Percentiles rank a stretch among this genome's conserved stretches.
Conservation (phyloP, 1,139 yeast species). For the Magnusiomyces fungicola region DNA sequence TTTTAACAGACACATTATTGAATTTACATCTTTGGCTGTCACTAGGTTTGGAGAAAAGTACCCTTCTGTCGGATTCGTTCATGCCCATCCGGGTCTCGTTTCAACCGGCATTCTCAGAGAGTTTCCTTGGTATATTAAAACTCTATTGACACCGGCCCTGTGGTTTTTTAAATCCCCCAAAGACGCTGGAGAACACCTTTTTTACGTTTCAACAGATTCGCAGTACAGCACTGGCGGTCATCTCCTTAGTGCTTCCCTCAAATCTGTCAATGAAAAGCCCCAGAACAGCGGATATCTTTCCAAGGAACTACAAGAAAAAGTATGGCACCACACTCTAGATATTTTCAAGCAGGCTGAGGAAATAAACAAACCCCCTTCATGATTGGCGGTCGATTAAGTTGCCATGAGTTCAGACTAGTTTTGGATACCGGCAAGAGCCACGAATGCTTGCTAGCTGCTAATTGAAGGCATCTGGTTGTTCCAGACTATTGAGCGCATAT, state of each 20-base stretch:
- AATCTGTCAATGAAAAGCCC: slow-evolving; percentile 14
- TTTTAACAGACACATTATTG: slow-evolving; percentile 17
- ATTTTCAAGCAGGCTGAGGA: slow-evolving; percentile 16
- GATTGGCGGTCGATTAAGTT: too few species aligned
- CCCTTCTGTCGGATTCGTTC: slow-evolving; percentile 26
- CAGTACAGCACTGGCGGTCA: slow-evolving; percentile 22
- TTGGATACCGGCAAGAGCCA: too few species aligned
- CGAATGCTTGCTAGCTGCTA: too few species aligned
- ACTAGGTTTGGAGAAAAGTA: slow-evolving; percentile 22
- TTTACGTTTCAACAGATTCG: slow-evolving; percentile 20
- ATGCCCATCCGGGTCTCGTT: slow-evolving; percentile 29
- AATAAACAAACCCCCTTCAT: too few species aligned
- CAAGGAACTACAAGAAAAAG: slow-evolving; percentile 22
- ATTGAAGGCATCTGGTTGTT: too few species aligned
- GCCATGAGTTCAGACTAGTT: too few species aligned
- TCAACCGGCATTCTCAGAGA: slow-evolving; percentile 22
- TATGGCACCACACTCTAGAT: slow-evolving; percentile 26
- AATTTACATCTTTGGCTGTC: slow-evolving; percentile 23
- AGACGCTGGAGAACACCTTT: slow-evolving; percentile 22
- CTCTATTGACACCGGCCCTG: not conserved
- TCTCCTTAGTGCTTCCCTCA: slow-evolving; percentile 17
- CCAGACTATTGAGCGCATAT: too few species aligned
- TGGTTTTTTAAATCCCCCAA: slow-evolving; percentile 16
- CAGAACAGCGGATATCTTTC: slow-evolving; percentile 17
- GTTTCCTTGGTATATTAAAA: slow-evolving; percentile 11